Evolutionary conservation across 2,329 filamentous ascomycete species (phyloP).

Genomic region (Didymella segeticola): DNA sequence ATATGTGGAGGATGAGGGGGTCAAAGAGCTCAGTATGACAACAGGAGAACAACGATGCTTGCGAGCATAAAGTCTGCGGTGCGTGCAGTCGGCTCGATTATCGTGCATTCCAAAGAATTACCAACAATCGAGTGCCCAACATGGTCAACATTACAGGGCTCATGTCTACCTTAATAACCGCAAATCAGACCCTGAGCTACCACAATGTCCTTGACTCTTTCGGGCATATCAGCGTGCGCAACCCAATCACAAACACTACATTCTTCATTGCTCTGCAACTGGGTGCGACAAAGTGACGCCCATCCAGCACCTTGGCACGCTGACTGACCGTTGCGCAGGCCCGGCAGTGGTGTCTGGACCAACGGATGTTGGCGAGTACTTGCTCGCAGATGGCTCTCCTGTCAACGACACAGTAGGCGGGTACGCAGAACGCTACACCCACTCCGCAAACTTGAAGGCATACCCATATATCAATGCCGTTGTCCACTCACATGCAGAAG

Average conservation of each 20-base stretch:
- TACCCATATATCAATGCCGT: constrained; percentile 48
- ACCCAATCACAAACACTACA: constrained; percentile 51
- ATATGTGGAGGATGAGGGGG: not conserved
- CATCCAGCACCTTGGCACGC: not conserved
- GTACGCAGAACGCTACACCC: constrained; percentile 51
- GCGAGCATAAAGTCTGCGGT: not conserved
- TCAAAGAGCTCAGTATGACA: not conserved
- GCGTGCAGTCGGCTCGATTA: not conserved
- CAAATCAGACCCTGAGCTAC: constrained; percentile 58
- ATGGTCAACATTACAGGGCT: constrained; percentile 37
- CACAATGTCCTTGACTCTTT: constrained; percentile 59
- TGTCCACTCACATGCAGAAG: constrained; percentile 49
- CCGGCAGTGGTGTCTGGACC: constrained; percentile 46
- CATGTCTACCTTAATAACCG: constrained; percentile 47
- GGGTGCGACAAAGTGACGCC: constrained; percentile 1
- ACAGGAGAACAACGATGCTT: not conserved
- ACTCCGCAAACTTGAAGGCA: constrained; percentile 45
- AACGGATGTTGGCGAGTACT: constrained; percentile 49
- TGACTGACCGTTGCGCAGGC: not conserved
- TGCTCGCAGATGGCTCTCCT: constrained; percentile 40
- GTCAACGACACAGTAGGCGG: constrained; percentile 27
- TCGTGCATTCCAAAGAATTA: not conserved
- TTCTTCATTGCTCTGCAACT: constrained; percentile 50
- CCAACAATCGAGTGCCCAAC: not conserved
- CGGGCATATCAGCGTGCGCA: constrained; percentile 60